Base-by-base conservation (phyloP, 83 land plant genomes). In the Picea mariana region DNA sequence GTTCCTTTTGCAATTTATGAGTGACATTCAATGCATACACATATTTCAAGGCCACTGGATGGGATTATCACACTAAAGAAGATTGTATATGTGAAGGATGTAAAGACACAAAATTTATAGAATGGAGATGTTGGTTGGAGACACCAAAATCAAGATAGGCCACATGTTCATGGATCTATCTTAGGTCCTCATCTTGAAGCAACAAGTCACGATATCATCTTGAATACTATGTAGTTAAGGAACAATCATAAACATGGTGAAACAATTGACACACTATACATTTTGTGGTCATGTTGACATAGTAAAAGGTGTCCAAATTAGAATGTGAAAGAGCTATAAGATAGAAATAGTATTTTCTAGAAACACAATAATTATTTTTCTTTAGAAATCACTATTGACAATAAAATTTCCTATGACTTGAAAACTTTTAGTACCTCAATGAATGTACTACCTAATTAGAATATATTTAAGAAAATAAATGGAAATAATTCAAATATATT, bases 1-100 rank as follows among this genome's bases (percentile, higher is more conserved):
- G 96, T 92, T 77, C 64, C 90, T 95, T 91, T 95, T 85, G 88
- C 87, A 52, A 84, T 96, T 62, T 96, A 85, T 78, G 85, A 73
- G 66, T 86, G 88, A 31, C 97, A 95, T 26, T 84, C 89, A 67
- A 75, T 79, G 6, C 95, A 92, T 81, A 84, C 90, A 64, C 97
- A 96, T 80, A 90, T 91, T 65, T 75, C 97, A 16, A 81, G 87
- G 64, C 97, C 93, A 3, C 95, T 93, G 18, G 78, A 85, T 13
- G 98, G 98, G 0, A 95, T 92, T 38, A 83, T 64, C 23, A 79
- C 90, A 31, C 98, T 97, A 8, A 79, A 87, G 63, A 92, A 91
- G 96, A 82, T 64, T 84, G 91, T 94, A 3, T 72, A 71, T 13
- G 55, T 60, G 17, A 81, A 87, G 17, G 95, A 92, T 79, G 9